Evolutionary conservation across 2,329 filamentous ascomycete genomes (phyloP), one percentile per base, ranked within the genome.

Genomic region (Pleurostoma richardsiae): DNA sequence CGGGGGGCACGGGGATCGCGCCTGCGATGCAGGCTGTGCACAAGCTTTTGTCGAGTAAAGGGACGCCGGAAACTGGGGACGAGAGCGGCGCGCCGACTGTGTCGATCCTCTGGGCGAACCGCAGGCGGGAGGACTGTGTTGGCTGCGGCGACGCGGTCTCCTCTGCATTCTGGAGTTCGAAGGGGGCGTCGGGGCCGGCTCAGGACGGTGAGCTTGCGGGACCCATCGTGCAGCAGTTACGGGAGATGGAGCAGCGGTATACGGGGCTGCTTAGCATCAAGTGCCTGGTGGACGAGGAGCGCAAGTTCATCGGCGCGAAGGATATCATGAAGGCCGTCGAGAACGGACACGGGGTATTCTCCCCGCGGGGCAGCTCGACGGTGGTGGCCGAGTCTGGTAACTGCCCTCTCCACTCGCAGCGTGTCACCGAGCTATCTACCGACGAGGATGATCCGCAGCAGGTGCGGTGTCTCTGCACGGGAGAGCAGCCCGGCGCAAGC

Each of bases 1-100:
- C 91, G 2, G 94, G 91, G 2, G 94, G 94, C 0, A 99, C 94
- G 0, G 92, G 94, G 1, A 87, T 99, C 56, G 90, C 90, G 11
- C 89, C 92, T 1, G 94, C 91, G 6, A 68, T 97, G 64, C 92
- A 97, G 67, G 80, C 86, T 39, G 88, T 84, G 2, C 70, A 83
- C 50, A 79, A 80, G 1, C 65, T 92, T 8, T 67, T 83, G 50
- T 46, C 51, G 63, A 19, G 19, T 19, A 19, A 19, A 19, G 54
- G 59, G 69, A 48, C 30, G 43, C 43, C 30, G 31, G 54, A 49
- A 10, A 39, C 52, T 30, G 51, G 52, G 26, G 47, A 54, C 11
- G 50, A 54, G 5, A 50, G 50, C 4, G 50, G 54, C 6, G 59
- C 60, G n/a, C 68, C 71, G 3, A 70, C 59, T 39, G 78, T 96